Evolutionary conservation across 2,329 filamentous ascomycete genomes (phyloP), one percentile per base, ranked within the genome.

Genomic region (Cladosporium sp.): DNA sequence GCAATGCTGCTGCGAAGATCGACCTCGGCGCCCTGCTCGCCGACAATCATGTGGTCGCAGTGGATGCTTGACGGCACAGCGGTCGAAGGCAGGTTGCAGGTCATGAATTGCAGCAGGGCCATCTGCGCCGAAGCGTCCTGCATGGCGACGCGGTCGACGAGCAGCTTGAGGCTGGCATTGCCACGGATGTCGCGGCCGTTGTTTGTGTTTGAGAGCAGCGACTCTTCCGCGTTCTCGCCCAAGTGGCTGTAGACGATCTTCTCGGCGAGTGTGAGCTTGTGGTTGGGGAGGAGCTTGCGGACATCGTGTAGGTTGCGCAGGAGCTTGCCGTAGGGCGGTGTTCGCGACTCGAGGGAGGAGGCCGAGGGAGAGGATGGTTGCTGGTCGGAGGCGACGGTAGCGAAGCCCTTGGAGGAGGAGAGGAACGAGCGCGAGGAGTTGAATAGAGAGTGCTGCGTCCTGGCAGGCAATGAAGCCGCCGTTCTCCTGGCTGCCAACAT

Each of bases 41-140:
- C 95, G 32, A 98, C 94, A 80, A 99, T 98, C 88, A 99, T 89
- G 79, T 99, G 95, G 82, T 99, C 95, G 80, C 95, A 99, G 82
- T 99, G 95, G 72, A 98, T 97, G 78, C 93, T 97, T 58, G 95
- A 94, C 13, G 95, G 95, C 58, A 99, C 94, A 11, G 93, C 93
- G 2, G 95, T 97, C 66, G 88, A 88, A 30, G 90, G 91, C 63
- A 99, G 85, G 64, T 92, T 91, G 79, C 95, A 99, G 30, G 91
- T 92, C 94, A 99, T 99, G 85, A 99, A 99, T 80, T 99, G 95
- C 72, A 99, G 83, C 70, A 99, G 83, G 1, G 95, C 95, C 95
- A 99, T 99, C 82, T 99, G 95, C 6, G 95, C 95, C 32, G 92
- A 97, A 16, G 95, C 95, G 83, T 99, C 95, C 81, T 99, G 95